Evolutionary conservation across 768 basidiomycete species (phyloP).

Genomic region (Tulasnella sp.): DNA sequence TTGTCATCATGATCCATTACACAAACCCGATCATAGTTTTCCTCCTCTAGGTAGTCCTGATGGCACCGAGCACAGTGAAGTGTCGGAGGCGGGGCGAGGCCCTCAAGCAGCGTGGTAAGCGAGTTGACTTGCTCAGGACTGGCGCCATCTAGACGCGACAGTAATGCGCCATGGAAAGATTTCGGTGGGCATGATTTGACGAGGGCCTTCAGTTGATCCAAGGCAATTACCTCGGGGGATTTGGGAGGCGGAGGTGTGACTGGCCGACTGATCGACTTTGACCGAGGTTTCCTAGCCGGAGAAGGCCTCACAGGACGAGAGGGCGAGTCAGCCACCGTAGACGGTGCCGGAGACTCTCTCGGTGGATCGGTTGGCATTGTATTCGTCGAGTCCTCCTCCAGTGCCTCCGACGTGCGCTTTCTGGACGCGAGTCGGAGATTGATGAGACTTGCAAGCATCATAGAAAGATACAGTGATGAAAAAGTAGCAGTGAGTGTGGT

Average conservation of each 20-base stretch:
- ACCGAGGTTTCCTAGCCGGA: not conserved
- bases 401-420: not conserved
- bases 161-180: not conserved
- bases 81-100: not conserved
- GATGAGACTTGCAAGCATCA: not conserved
- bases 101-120: not conserved
- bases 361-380: not conserved
- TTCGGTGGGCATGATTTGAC: slow-evolving; percentile 5
- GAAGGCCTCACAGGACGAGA: not conserved
- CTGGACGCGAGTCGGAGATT: not conserved
- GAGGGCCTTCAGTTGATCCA: not conserved
- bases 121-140: slow-evolving; percentile 1
- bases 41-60: slow-evolving; percentile 7
- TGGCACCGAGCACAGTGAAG: slow-evolving; percentile 12
- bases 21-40: slow-evolving; percentile 7
- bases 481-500: not conserved
- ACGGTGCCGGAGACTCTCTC: not conserved
- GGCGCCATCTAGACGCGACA: not conserved
- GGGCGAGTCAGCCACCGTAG: not conserved
- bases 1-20: slow-evolving; percentile 12
- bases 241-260: not conserved
- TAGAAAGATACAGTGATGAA: not conserved
- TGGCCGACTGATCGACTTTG: not conserved
- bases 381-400: not conserved
- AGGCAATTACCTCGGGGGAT: not conserved